Base-by-base conservation (phyloP, 257 asterid species). In the Verbena officinalis region DNA sequence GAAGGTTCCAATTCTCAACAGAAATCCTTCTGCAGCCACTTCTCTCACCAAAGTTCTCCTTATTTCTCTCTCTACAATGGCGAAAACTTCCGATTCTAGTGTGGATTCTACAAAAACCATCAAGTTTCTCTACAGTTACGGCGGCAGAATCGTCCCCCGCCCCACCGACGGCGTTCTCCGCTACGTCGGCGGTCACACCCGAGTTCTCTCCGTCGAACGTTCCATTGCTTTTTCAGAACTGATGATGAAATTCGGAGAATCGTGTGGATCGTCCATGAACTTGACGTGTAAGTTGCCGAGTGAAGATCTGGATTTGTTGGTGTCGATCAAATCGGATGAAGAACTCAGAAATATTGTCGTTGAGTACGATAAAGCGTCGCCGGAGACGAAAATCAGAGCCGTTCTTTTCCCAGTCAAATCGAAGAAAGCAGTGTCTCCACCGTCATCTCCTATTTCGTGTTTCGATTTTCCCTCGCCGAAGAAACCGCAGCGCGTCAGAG, bases 91-190 rank as follows among this genome's bases (percentile, higher is more conserved):
- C 62, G 79, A 61, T 43, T 73, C 86, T 3, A 56, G 16, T 62
- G 46, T 24, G 9, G 31, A 39, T 22, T 15, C 52, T 1, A 40
- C 27, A 24, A 68, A 68, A 5, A 21, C 78, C 4, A 36, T 91
- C 83, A 88, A 91, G 62, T 84, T 88, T 64, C 86, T 91, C 45
- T 91, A 86, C 83, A 91, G 96, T 49, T 91, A 88, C 76, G 81
- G 86, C 56, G 98, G 98, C 27, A 86, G 61, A 40, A 88, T 91
- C 61, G 23, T 80, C 9, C 90, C 91, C 44, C 96, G 96, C 19
- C 78, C 55, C 31, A 20, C 78, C 33, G 98, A 86, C 75, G 95
- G 91, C 66, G 49, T 54, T 15, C 98, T 91, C 75, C 94, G 96
- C 0, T 86, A 91, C 81, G 57, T 66, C 66, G 95, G 96, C 59